Evolutionary conservation across 2,329 filamentous ascomycete species (phyloP), one percentile per base, ranked within the genome.

Genomic region (Sporothrix schenckii): DNA sequence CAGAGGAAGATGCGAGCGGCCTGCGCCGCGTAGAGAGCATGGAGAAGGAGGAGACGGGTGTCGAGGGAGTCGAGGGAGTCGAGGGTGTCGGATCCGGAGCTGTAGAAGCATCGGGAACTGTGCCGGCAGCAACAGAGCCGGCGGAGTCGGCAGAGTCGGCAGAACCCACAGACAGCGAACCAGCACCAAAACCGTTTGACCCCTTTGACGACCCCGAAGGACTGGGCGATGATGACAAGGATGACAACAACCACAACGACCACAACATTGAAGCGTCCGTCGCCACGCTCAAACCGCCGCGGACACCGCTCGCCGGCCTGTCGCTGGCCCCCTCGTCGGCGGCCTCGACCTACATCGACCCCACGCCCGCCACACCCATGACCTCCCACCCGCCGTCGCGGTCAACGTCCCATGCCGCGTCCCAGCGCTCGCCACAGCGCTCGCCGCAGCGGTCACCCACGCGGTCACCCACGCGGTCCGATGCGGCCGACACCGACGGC

Each of bases 331-430:
- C 79, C 1, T 79, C 68, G 2, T 16, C 87, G 72, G 85, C 88
- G 74, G 79, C 84, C 13, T 74, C 74, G 19, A 75, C 79, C 4
- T 88, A 88, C 74, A 78, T 88, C 73, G 87, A 89, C 74, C 86
- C 87, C 27, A 87, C 87, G 7, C 86, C 86, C 34, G 81, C 85
- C 3, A 88, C 87, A 0, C 87, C 87, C 14, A 80, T 81, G 67
- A 47, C 70, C 2, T 88, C 86, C 2, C 83, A 85, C 70, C 84
- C 86, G 2, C 83, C 86, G 1, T 89, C 90, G 19, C 81, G 90
- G 80, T 83, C 86, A 76, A 82, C 87, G 77, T 83, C 88, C 76
- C 77, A 84, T 79, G 78, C 88, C 77, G 77, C 85, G 80, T 76
- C 86, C 78, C 63, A 52, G 11, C 69, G 10, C 27, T 89, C 87